Base-by-base conservation (phyloP, 192 early-diverging fungal genomes). In the Paraglomus brasilianum region DNA sequence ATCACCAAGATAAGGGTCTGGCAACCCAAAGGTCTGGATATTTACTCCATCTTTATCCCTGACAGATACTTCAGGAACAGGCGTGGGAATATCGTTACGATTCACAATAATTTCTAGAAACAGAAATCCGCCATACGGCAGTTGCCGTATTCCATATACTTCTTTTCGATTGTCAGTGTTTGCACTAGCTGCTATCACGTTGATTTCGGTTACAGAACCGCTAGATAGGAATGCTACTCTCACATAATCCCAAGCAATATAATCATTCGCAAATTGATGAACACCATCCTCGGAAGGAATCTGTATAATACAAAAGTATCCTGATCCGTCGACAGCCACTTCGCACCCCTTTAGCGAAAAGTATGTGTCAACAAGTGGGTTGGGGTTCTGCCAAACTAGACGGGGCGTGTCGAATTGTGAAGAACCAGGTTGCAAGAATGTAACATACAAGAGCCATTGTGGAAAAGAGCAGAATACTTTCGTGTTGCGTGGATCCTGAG, bases 191-290 rank as follows among this genome's bases (percentile, higher is more conserved):
- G n/a, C n/a, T 1, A 14, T 14, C 11, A 57, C 10, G 36, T 41
- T 59, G 19, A 30, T 0, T 14, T 39, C 15, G n/a, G 36, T 59
- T 10, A 40, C 41, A 38, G 38, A 17, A 40, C 57, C 57, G 14
- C 41, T 59, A 36, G 57, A 59, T 14, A 63, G 36, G 15, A 63
- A 63, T 19, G 0, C n/a, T 14, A 63, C 30, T 63, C 44, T 63
- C 11, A 63, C 13, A 11, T 63, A 63, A 30, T 30, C 30, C 1
- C 30, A 30, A n/a, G n/a, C n/a, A n/a, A n/a, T n/a, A 45, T 19
- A 4, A 44, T 17, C 24, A 17, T 11, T 3, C 21, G n/a, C 8
- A n/a, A n/a, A n/a, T n/a, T n/a, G n/a, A n/a, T n/a, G n/a, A 30
- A 30, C 3, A 30, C 30, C 30, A 14, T 21, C 17, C 43, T 22